phyloP scores from a whole-genome alignment of 768 basidiomycete species.

The Clitopilus hobsonii region DNA sequence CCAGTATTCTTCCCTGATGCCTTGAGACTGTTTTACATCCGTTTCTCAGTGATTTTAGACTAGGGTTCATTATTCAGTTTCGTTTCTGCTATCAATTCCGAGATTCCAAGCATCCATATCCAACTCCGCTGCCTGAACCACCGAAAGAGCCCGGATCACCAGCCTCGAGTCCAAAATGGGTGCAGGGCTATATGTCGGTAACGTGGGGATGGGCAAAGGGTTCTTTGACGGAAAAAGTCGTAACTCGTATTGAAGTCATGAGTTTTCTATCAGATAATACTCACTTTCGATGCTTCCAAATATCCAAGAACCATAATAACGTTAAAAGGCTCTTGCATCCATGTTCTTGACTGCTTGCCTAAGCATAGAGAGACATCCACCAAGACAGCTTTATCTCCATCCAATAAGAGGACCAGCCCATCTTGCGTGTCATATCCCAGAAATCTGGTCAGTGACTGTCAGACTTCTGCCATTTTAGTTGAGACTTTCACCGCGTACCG shows the following conservation, averaged over 20 bases:
- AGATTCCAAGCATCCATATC: slow-evolving; percentile 41
- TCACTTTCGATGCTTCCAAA: slow-evolving; percentile 45
- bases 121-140: slow-evolving; percentile 43
- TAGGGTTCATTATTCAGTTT: slow-evolving; percentile 1
- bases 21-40: background rate
- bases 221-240: slow-evolving; percentile 19
- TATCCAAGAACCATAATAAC: slow-evolving; percentile 54
- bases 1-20: background rate
- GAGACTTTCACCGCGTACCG: slow-evolving; percentile 32
- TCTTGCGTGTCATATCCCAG: slow-evolving; percentile 49
- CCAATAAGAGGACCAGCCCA: slow-evolving; percentile 43
- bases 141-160: slow-evolving; percentile 50
- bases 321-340: slow-evolving; percentile 50
- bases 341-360: slow-evolving; percentile 29
- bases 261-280: slow-evolving; percentile 13
- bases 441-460: slow-evolving; percentile 33
- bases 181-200: slow-evolving; percentile 34
- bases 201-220: slow-evolving; percentile 34
- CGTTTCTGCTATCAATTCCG: slow-evolving; percentile 21
- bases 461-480: slow-evolving; percentile 2
- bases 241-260: background rate
- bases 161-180: slow-evolving; percentile 38
- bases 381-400: slow-evolving; percentile 44
- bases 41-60: background rate
- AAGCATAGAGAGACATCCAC: slow-evolving; percentile 56